These are phyloP conservation scores for Cytospora piceae DNA, from an alignment of 2,329 filamentous ascomycete species.

Conservation along the genomic window DNA sequence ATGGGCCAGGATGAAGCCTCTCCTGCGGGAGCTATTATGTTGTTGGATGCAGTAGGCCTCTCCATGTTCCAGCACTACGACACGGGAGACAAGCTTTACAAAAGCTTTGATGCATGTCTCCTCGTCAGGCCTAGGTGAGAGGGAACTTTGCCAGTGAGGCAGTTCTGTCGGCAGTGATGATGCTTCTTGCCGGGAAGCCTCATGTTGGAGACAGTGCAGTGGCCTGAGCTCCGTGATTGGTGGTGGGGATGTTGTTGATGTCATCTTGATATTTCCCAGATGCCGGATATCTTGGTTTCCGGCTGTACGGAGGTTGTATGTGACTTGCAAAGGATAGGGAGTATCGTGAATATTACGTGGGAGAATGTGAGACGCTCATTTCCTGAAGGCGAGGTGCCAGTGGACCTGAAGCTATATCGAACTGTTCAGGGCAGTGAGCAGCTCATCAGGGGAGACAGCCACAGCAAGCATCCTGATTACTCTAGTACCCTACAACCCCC, in stretches of 20 bases:
- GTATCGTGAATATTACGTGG: neutral
- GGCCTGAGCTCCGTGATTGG: constrained; percentile 32
- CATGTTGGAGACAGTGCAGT: constrained; percentile 27
- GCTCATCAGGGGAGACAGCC: neutral
- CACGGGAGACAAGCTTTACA: constrained; percentile 26
- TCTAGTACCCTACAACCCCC: constrained; percentile 6
- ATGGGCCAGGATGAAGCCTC: constrained; percentile 17
- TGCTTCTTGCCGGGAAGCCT: constrained; percentile 5
- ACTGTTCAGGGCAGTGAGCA: constrained; percentile 1
- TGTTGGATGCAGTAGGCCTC: constrained; percentile 29
- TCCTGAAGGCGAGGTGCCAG: neutral
- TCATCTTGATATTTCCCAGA: constrained; percentile 14
- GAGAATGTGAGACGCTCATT: constrained; percentile 10
- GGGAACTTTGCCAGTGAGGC: constrained; percentile 21
- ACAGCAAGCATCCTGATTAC: constrained; percentile 11
- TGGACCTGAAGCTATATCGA: constrained; percentile 16
- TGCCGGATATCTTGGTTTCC: neutral
- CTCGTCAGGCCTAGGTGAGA: constrained; percentile 17
- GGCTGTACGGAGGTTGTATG: neutral
- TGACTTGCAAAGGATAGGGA: neutral
- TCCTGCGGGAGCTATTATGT: neutral
- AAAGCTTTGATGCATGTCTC: constrained; percentile 24
- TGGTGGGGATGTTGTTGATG: constrained; percentile 22
- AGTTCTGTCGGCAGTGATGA: constrained; percentile 5
- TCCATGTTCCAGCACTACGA: constrained; percentile 25